Evolutionary conservation across 768 basidiomycete genomes (phyloP).

Genomic region (Nevesoporus exiguus): DNA sequence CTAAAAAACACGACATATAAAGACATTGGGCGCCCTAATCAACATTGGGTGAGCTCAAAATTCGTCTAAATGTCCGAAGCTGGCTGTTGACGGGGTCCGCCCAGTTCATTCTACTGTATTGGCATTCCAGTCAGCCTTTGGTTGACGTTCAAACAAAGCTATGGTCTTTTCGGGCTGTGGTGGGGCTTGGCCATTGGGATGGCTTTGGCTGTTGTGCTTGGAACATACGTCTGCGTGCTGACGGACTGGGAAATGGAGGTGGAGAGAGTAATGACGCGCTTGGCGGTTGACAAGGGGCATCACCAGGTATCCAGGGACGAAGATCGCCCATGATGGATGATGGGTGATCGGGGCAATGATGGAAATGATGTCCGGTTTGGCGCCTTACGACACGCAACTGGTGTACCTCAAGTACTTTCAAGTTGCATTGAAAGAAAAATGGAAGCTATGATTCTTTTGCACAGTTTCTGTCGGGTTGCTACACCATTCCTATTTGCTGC

Average conservation of each 20-base stretch:
- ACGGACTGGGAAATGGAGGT: conserved; percentile 75
- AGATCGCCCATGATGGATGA: conserved; percentile 35
- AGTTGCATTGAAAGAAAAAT: too few relatives aligned
- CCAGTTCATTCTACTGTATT: conserved; percentile 70
- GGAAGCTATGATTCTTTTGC: too few relatives aligned
- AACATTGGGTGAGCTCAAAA: conserved; percentile 56
- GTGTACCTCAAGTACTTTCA: too few relatives aligned
- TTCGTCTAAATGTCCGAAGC: not conserved
- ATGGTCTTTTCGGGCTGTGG: conserved; percentile 79
- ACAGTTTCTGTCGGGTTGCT: too few relatives aligned
- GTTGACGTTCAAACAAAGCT: conserved; percentile 60
- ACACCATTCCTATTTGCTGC: too few relatives aligned
- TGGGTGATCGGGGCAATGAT: not conserved
- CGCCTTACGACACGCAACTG: too few relatives aligned
- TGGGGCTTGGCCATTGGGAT: conserved; percentile 64
- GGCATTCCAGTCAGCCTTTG: conserved; percentile 81
- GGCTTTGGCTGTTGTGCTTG: conserved; percentile 13
- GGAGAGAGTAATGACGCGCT: conserved; percentile 50
- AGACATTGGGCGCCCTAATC: conserved; percentile 75
- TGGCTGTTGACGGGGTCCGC: not conserved
- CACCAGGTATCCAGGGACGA: not conserved
- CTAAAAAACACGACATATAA: not conserved
- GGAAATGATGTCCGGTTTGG: too few relatives aligned
- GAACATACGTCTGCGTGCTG: conserved; percentile 43
- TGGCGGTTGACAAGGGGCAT: conserved; percentile 44